phyloP scores from a whole-genome alignment of 2,329 filamentous ascomycete genomes.

The Talaromyces rugulosus region DNA sequence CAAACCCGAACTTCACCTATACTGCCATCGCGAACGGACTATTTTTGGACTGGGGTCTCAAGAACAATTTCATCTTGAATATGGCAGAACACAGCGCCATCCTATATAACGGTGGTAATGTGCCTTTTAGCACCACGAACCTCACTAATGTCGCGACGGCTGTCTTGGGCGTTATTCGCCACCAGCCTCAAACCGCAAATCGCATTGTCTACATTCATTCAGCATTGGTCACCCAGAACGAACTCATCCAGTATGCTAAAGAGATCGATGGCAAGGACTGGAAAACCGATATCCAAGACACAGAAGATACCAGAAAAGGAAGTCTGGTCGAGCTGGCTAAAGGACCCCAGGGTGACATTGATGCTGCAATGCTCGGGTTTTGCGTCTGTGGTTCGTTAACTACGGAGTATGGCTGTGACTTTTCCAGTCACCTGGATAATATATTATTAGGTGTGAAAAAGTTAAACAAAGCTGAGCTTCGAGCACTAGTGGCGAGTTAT shows the following conservation, averaged over 20 bases:
- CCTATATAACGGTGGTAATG: conserved; percentile 51
- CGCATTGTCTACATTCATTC: conserved; percentile 45
- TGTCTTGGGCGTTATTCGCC: conserved; percentile 46
- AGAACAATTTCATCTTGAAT: conserved; percentile 43
- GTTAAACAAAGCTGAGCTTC: conserved; percentile 23
- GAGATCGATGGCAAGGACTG: neutral
- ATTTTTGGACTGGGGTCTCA: conserved; percentile 32
- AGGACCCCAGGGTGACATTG: conserved; percentile 15
- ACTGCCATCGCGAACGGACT: conserved; percentile 27
- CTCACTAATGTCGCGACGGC: conserved; percentile 46
- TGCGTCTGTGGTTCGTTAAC: conserved; percentile 24
- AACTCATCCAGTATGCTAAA: conserved; percentile 18
- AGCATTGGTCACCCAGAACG: conserved; percentile 42
- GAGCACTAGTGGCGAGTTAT: neutral
- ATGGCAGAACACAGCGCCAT: conserved; percentile 37
- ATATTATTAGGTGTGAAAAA: conserved; percentile 31
- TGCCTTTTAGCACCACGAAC: conserved; percentile 46
- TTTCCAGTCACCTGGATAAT: conserved; percentile 31
- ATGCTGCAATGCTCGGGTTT: conserved; percentile 24
- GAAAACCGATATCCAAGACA: neutral
- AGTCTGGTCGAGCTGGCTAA: conserved; percentile 24
- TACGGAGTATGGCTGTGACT: conserved; percentile 28
- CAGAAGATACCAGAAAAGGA: conserved; percentile 18
- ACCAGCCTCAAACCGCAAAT: conserved; percentile 54
- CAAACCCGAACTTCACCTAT: conserved; percentile 25